Evolutionary conservation across 2,329 filamentous ascomycete species (phyloP).

Genomic region (Trichoderma polysporum): DNA sequence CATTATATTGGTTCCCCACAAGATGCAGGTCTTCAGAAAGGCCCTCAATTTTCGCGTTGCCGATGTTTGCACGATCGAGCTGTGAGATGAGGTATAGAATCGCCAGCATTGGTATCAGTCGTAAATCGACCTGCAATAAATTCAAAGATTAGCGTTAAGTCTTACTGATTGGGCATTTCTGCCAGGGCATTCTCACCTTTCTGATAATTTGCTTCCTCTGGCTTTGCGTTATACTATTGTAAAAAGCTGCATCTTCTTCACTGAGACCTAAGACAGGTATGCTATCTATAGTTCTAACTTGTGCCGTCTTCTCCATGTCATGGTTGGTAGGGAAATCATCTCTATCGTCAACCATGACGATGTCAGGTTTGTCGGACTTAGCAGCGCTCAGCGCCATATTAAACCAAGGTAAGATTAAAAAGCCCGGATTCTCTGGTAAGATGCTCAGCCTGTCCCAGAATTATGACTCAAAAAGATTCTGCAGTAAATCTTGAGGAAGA

Average conservation of each 20-base stretch:
- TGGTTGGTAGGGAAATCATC: neutral
- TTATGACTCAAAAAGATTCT: neutral
- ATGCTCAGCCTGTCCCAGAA: neutral
- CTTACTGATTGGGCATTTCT: accelerated
- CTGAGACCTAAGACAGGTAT: neutral
- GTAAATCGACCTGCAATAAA: neutral
- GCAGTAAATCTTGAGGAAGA: neutral
- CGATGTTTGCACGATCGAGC: slow-evolving; percentile 10
- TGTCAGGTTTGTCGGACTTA: neutral
- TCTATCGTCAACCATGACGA: slow-evolving; percentile 4
- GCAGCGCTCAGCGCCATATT: neutral
- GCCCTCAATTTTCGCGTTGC: slow-evolving; percentile 28
- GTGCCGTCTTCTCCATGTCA: neutral
- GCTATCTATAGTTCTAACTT: neutral
- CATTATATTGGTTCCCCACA: slow-evolving; percentile 24
- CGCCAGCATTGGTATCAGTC: neutral
- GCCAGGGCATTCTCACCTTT: neutral
- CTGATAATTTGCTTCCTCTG: neutral
- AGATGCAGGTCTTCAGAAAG: slow-evolving; percentile 26
- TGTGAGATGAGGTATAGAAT: slow-evolving; percentile 7
- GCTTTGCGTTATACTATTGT: neutral
- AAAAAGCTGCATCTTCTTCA: slow-evolving; percentile 1
- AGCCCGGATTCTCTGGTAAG: too few species aligned
- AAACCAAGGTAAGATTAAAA: neutral
- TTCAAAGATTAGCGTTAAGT: neutral